Base-by-base conservation (phyloP, 345 rosid species). In the Laguncularia racemosa region DNA sequence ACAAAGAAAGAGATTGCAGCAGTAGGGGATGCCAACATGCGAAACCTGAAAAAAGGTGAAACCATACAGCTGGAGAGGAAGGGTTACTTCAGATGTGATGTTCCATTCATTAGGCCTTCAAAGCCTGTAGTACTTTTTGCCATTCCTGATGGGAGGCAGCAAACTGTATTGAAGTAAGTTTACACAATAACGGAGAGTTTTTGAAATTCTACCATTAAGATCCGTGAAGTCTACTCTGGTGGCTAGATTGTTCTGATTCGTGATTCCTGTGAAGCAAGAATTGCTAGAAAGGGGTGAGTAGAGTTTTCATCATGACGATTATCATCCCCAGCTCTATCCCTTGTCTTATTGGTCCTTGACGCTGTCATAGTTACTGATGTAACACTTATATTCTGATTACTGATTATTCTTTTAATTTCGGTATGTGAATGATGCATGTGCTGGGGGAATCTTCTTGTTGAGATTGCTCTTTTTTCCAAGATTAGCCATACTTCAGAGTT, bases 21-120 rank as follows among this genome's bases (percentile, higher is more conserved):
- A 18, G 19, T 92, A 3, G 98, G 98, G 58, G 98, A 92, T 77
- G 62, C 96, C 17, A 92, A 86, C 77, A 86, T 92, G 91, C 74
- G 89, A 40, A 86, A 77, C 72, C 62, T 89, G 66, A 78, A 81
- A 59, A 70, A 64, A 2, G 95, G 93, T 47, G 95, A 87, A 46
- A 57, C 76, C 66, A 44, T 90, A 76, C 97, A 90, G 73, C 81
- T 90, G 49, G 97, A 90, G 84, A 86, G 96, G 81, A 91, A 89
- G 73, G 96, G 98, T 53, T 91, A 91, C 66, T 91, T 72, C 71
- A 81, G 84, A 62, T 86, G 92, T 23, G 98, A 91, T 70, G 91
- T 81, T 53, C 96, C 98, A 9, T 88, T 76, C 55, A 44, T 72
- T 44, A 79, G 84, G 60, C 61, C 95, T 13, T 82, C 89, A 0